Evolutionary conservation across 2,329 filamentous ascomycete genomes (phyloP).

Genomic region (Diaporthe ampelina): DNA sequence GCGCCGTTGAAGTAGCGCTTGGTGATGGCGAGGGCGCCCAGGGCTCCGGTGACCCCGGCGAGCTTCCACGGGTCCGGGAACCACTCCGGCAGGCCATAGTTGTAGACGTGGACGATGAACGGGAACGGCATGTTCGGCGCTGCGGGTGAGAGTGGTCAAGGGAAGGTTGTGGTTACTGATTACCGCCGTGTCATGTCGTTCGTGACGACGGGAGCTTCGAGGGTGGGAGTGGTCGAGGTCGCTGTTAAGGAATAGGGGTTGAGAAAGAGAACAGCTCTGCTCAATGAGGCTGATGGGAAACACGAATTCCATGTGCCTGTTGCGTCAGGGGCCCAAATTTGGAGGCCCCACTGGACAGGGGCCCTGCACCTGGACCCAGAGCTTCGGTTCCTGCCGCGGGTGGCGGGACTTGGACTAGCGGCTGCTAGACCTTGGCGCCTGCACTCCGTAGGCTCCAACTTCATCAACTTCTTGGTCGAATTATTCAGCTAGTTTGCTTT

Average conservation of each 20-base stretch:
- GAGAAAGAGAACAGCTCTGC: slow-evolving; percentile 19
- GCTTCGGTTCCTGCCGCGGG: slow-evolving; percentile 37
- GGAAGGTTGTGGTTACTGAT: slow-evolving; percentile 10
- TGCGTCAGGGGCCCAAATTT: slow-evolving; percentile 38
- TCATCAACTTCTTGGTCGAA: not conserved
- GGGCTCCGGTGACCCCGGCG: slow-evolving; percentile 53
- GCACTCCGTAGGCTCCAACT: slow-evolving; percentile 15
- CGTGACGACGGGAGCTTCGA: slow-evolving; percentile 12
- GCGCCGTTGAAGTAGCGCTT: slow-evolving; percentile 87
- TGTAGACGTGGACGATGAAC: slow-evolving; percentile 61
- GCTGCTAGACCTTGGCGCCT: slow-evolving; percentile 5
- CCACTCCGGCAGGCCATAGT: slow-evolving; percentile 65
- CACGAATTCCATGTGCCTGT: slow-evolving; percentile 23
- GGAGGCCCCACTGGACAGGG: not conserved
- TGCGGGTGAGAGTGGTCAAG: slow-evolving; percentile 25
- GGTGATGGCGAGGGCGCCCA: slow-evolving; percentile 58
- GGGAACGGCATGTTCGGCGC: slow-evolving; percentile 64
- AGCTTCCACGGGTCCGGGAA: slow-evolving; percentile 60
- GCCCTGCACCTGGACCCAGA: slow-evolving; percentile 15
- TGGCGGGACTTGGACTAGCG: slow-evolving; percentile 23
- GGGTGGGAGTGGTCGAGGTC: slow-evolving; percentile 20
- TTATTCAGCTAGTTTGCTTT: not conserved
- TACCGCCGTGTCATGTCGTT: slow-evolving; percentile 40
- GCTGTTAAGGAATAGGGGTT: slow-evolving; percentile 31
- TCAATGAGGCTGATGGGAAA: slow-evolving; percentile 21